A percentile compares a stretch with the other conserved stretches of the same genome.
Conservation (phyloP, 768 basidiomycete species). For the Mycena leptocephala region DNA sequence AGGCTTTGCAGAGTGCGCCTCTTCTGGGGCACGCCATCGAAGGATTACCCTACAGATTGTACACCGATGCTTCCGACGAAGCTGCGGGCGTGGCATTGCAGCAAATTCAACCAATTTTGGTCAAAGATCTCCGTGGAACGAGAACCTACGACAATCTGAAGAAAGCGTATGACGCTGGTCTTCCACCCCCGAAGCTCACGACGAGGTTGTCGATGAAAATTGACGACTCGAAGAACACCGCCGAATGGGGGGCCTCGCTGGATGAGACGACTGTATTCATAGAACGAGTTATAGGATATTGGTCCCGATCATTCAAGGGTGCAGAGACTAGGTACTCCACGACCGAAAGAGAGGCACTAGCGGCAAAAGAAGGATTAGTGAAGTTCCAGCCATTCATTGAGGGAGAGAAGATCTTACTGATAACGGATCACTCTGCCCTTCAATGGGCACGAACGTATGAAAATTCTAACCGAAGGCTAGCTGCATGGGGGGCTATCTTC, state of each 20-base stretch:
- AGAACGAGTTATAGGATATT: background rate
- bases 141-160: background rate
- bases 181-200: background rate
- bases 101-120: too few species aligned
- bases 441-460: constrained; percentile 14
- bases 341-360: background rate
- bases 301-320: too few species aligned
- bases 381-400: constrained; percentile 49
- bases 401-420: constrained; percentile 39
- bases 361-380: constrained; percentile 4
- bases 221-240: background rate
- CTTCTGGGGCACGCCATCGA: constrained; percentile 29
- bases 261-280: background rate
- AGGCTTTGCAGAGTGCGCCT: background rate
- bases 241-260: background rate
- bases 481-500: constrained; percentile 44
- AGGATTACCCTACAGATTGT: constrained; percentile 36
- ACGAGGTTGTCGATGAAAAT: background rate
- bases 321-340: too few species aligned
- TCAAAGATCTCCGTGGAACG: constrained; percentile 38
- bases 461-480: constrained; percentile 30
- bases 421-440: constrained; percentile 27
- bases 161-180: background rate
- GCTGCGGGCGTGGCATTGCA: too few species aligned
- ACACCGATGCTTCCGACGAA: too few species aligned